Conservation (phyloP, 106 monocot species). For the Phalaenopsis equestris region DNA sequence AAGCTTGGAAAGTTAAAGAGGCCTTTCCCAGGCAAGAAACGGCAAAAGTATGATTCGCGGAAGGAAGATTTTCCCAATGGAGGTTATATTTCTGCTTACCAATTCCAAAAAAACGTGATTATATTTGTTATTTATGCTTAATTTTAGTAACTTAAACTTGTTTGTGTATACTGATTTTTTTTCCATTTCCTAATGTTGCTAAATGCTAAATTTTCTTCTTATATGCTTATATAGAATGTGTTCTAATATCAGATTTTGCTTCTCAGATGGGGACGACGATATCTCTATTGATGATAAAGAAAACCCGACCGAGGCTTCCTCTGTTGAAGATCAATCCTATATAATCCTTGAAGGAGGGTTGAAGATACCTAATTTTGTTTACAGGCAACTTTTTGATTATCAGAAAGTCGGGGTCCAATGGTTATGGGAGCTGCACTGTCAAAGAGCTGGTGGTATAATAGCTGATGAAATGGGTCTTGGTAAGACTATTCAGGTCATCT, state of each 20-base stretch:
- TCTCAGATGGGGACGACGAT: conserved; percentile 32
- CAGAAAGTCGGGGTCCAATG: conserved; percentile 96
- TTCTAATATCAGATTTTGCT: neutral
- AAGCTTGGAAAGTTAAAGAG: conserved; percentile 40
- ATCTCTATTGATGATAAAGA: conserved; percentile 34
- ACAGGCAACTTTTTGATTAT: conserved; percentile 82
- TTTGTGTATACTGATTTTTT: neutral
- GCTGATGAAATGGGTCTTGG: conserved; percentile 99
- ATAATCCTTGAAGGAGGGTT: conserved; percentile 87
- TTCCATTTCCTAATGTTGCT: neutral
- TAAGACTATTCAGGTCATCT: conserved; percentile 80
- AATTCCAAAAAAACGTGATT: neutral
- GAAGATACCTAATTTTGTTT: conserved; percentile 59
- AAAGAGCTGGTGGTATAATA: conserved; percentile 92
- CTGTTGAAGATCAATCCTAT: conserved; percentile 17
- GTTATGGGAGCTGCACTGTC: conserved; percentile 98
- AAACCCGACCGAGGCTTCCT: conserved; percentile 22
- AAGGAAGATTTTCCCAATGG: conserved; percentile 16
- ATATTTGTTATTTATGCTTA: neutral
- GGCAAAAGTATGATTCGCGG: conserved; percentile 31
- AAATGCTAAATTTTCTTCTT: neutral
- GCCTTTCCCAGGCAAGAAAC: conserved; percentile 77
- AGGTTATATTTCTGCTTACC: conserved; percentile 27
- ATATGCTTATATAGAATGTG: neutral
- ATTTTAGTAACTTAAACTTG: neutral